These are phyloP conservation scores for Penicillium sp. DNA, from an alignment of 2,329 filamentous ascomycete species.

Conservation along the genomic window DNA sequence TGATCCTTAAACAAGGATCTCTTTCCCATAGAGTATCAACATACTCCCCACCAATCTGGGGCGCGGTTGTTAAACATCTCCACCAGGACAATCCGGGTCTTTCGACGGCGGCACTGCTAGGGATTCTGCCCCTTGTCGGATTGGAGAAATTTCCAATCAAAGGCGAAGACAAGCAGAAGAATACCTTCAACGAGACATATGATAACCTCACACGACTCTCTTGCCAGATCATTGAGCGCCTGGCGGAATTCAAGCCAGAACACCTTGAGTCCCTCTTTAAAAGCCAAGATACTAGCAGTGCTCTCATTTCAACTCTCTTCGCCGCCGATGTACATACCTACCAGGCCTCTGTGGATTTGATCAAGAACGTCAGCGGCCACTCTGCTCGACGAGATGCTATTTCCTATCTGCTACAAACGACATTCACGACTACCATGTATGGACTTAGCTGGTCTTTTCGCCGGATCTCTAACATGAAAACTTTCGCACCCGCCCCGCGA, in stretches of 20 bases:
- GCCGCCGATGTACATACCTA: constrained; percentile 80
- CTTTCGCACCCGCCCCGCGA: constrained; percentile 63
- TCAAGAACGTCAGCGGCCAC: constrained; percentile 80
- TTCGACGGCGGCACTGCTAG: constrained; percentile 74
- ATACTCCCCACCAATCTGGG: constrained; percentile 78
- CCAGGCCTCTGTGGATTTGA: constrained; percentile 76
- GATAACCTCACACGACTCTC: constrained; percentile 65
- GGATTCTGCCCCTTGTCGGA: constrained; percentile 70
- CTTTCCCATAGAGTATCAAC: constrained; percentile 71
- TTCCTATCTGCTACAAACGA: constrained; percentile 61
- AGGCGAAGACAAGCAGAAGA: constrained; percentile 53
- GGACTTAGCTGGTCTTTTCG: constrained; percentile 62
- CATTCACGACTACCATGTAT: constrained; percentile 60
- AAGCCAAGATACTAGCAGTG: constrained; percentile 69
- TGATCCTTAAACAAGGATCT: constrained; percentile 63
- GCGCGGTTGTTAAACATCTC: constrained; percentile 71
- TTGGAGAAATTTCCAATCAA: constrained; percentile 72
- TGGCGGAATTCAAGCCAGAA: constrained; percentile 74
- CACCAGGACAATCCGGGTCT: constrained; percentile 70
- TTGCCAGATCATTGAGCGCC: constrained; percentile 73
- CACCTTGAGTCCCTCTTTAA: constrained; percentile 73
- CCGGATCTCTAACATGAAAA: constrained; percentile 59
- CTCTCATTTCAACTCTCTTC: constrained; percentile 78
- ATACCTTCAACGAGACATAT: constrained; percentile 78
- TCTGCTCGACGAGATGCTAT: constrained; percentile 64